Conservation (phyloP, 805 yeast genomes). For the Yarrowia osloensis region DNA sequence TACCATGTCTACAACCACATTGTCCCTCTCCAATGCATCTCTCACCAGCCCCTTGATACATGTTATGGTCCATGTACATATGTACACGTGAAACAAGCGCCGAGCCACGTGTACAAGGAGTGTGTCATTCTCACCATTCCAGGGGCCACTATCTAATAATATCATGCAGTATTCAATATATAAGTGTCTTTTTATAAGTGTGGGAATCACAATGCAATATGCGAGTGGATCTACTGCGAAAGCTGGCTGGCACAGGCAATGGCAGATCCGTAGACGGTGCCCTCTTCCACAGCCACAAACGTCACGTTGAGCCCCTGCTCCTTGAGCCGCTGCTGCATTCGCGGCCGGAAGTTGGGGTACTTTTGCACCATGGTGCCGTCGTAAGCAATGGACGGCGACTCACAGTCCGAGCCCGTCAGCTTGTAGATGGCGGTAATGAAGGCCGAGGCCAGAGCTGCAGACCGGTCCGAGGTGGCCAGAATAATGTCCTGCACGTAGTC, state of each 20-base stretch:
- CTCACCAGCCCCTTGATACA: not conserved
- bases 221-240: not conserved
- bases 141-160: too few species aligned
- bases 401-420: slow-evolving; percentile 30
- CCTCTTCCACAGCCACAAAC: slow-evolving; percentile 14
- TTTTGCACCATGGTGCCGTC: slow-evolving; percentile 42
- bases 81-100: not conserved
- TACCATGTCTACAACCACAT: too few species aligned
- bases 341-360: slow-evolving; percentile 38
- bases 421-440: slow-evolving; percentile 36
- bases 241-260: slow-evolving; percentile 21
- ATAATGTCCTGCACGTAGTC: slow-evolving; percentile 38
- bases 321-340: slow-evolving; percentile 24
- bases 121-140: not conserved
- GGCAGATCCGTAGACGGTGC: slow-evolving; percentile 10
- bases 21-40: too few species aligned
- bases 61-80: not conserved
- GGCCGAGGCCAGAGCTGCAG: slow-evolving; percentile 41
- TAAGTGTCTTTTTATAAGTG: not conserved
- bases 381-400: slow-evolving; percentile 38
- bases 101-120: not conserved
- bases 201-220: slow-evolving; percentile 1
- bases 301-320: slow-evolving; percentile 22
- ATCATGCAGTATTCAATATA: slow-evolving; percentile 3
- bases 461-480: slow-evolving; percentile 40